Percentiles rank a stretch among this genome's conserved stretches.
Evolutionary conservation across 2,329 filamentous ascomycete species (phyloP).

Genomic region (Pestalotiopsis sp.): DNA sequence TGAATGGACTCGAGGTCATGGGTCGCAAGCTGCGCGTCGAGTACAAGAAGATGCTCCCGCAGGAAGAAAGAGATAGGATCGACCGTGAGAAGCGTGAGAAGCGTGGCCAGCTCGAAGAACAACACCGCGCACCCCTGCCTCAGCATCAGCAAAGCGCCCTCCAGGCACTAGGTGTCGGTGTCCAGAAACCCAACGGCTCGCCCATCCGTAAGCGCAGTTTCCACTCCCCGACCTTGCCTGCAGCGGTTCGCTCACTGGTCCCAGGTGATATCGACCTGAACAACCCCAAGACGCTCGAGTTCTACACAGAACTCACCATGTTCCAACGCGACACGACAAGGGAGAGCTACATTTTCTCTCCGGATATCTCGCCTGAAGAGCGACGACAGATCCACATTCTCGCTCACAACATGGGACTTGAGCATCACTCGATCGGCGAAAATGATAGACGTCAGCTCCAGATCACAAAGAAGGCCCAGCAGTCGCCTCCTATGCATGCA

Average conservation of each 20-base stretch:
- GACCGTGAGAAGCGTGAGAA: conserved; percentile 97
- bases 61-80: conserved; percentile 92
- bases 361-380: conserved; percentile 78
- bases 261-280: conserved; percentile 81
- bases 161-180: conserved; percentile 72
- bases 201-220: conserved; percentile 45
- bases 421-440: conserved; percentile 86
- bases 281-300: conserved; percentile 82
- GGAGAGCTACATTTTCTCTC: conserved; percentile 83
- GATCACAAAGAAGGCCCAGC: conserved; percentile 72
- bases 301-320: conserved; percentile 86
- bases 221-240: neutral
- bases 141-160: conserved; percentile 85
- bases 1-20: conserved; percentile 96
- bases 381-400: conserved; percentile 91
- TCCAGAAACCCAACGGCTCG: conserved; percentile 58
- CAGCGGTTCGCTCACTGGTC: conserved; percentile 17
- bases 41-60: conserved; percentile 99
- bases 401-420: conserved; percentile 91
- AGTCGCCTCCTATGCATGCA: conserved; percentile 56
- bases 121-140: conserved; percentile 76
- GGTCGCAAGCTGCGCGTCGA: conserved; percentile 94
- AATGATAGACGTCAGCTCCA: conserved; percentile 89
- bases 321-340: conserved; percentile 81
- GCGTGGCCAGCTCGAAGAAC: conserved; percentile 93